These are phyloP conservation scores for Metroxylon sagu DNA, from an alignment of 176 grass and related monocot species.

Conservation along the genomic window DNA sequence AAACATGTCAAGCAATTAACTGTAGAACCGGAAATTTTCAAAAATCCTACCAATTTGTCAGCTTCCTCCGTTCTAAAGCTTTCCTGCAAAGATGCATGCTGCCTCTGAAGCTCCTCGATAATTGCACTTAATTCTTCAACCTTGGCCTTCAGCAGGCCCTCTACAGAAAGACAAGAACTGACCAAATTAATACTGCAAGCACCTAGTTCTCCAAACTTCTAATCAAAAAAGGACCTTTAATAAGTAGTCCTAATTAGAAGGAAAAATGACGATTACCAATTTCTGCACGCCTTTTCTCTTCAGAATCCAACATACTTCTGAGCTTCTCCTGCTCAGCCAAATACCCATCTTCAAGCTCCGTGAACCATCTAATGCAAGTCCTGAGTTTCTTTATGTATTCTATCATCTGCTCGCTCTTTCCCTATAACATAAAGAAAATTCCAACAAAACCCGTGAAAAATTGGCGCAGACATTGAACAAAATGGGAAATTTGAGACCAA, in stretches of 20 bases:
- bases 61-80: conserved; percentile 34
- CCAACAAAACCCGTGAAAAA: not conserved
- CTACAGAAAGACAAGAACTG: conserved; percentile 5
- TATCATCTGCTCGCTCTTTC: conserved; percentile 64
- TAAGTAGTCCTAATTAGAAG: not conserved
- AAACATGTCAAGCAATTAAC: too few relatives aligned
- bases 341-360: conserved; percentile 43
- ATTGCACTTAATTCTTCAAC: conserved; percentile 26
- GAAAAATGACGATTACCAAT: conserved; percentile 22
- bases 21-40: not conserved
- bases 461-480: not conserved
- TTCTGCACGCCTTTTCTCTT: conserved; percentile 33
- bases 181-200: not conserved
- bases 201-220: too few relatives aligned
- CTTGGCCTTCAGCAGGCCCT: conserved; percentile 16
- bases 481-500: not conserved
- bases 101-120: conserved; percentile 38
- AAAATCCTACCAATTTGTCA: conserved; percentile 38
- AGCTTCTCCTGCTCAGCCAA: conserved; percentile 35
- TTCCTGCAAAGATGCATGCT: conserved; percentile 34
- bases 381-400: conserved; percentile 74
- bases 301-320: conserved; percentile 22
- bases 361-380: conserved; percentile 59
- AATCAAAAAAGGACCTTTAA: not conserved
- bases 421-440: conserved; percentile 19